Base-by-base conservation (phyloP, 352 stramenopile genomes). In the Sclerospora graminicola region DNA sequence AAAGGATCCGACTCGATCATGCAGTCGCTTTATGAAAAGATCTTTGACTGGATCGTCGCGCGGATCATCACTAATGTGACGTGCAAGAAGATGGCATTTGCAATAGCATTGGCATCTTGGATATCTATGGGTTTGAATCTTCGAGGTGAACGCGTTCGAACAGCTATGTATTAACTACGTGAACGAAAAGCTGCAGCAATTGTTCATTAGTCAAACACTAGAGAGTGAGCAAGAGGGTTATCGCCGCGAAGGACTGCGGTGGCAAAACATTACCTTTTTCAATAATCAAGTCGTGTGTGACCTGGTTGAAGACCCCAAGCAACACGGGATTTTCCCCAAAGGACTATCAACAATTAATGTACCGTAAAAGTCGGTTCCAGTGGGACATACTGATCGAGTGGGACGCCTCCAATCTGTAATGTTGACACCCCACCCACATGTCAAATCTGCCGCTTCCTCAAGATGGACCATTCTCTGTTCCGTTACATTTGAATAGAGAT, bases 61-160 rank as follows among this genome's bases (percentile, higher is more conserved):
- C 77, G 77, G 29, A 84, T 90, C 58, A 95, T 94, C 75, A 69
- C 54, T 60, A 89, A 80, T 37, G 81, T 91, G 45, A 69, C 63
- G 52, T 77, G 69, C 57, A 72, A 68, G 48, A 58, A 69, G 42
- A 57, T 8, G 46, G 69, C 32, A 78, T 89, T 27, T 69, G 54
- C 42, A 89, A 83, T 52, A 84, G 65, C 53, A 89, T 95, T 41
- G 82, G 83, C 5, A 89, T 95, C 39, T 60, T 95, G 33, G 83
- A 95, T 50, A 95, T 95, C 51, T 95, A 90, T 51, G 83, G 83
- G 1, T 95, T 95, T 41, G 83, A 95, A 92, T 92, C 45, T 92
- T 95, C 35, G 71, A 92, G 6, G 69, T 84, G 36, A 96, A 96
- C 51, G 75, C 74, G 27, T 95, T 94, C 43, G 83, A 95, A 62